Base-by-base conservation (phyloP, 352 stramenopile genomes). In the Globisporangium spinosum region DNA sequence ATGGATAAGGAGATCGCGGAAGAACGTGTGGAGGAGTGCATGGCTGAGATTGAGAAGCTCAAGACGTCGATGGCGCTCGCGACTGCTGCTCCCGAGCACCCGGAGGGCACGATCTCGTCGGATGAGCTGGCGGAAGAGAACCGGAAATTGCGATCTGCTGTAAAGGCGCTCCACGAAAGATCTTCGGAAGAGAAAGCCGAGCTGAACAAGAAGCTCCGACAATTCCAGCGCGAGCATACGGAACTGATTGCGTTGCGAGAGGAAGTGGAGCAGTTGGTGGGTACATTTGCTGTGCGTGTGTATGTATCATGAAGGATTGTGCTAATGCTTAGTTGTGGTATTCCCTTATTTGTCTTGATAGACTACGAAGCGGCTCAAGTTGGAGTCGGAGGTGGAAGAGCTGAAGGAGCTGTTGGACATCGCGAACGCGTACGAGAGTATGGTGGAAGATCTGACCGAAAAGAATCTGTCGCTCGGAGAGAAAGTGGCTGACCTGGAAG, bases 1-100 rank as follows among this genome's bases (percentile, higher is more conserved):
- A 93, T 94, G 86, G 87, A 97, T 59, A 93, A 94, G 59, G 89
- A 95, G 64, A 95, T 95, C 64, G 87, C 89, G 0, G 86, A 97
- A 63, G 89, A 97, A 58, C 77, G 83, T 23, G 82, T 90, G 0
- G 86, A 94, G 29, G 87, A 95, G 51, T 68, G 89, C 9, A 70
- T 85, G 43, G 77, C 83, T 5, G 80, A 95, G 66, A 70, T 95
- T 2, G 87, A 95, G 57, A 87, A 89, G 57, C 67, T 95, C 4
- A 94, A 91, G 58, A 73, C 83, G 23, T 73, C 85, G 0, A 69
- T 90, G 58, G 82, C 83, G 13, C 64, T 93, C 1, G 77, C 73
- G 0, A 69, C 77, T 45, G 71, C 77, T 12, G 79, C 80, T 1
- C 69, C 83, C 3, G 79, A 89, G 25, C 77, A 71, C 15, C 60